Conservation (phyloP, 768 basidiomycete species). For the Kwoniella dendrophila region DNA sequence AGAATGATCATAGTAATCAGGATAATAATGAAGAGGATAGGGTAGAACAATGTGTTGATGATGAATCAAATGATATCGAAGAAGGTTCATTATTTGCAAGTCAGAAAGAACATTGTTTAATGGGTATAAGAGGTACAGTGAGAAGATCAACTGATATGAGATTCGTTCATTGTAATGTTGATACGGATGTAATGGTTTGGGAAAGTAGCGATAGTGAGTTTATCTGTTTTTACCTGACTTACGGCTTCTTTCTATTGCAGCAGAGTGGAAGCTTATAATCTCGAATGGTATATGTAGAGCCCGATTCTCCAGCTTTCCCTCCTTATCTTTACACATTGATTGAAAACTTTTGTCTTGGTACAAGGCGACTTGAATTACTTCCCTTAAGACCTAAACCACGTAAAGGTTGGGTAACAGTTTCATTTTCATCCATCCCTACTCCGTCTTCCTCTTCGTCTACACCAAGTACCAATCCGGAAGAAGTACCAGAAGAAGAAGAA, state of each 20-base stretch:
- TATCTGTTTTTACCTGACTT: background rate
- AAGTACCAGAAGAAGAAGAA: too few species aligned
- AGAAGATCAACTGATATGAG: conserved; percentile 89
- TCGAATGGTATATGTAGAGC: too few species aligned
- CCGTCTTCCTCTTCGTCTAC: conserved; percentile 61
- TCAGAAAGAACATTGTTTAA: conserved; percentile 92
- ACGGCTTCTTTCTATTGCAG: background rate
- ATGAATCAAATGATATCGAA: background rate
- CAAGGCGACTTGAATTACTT: conserved; percentile 86
- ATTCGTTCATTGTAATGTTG: conserved; percentile 98
- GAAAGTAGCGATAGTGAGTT: conserved; percentile 63
- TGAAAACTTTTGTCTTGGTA: conserved; percentile 95
- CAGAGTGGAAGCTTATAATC: too few species aligned
- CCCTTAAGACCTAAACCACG: conserved; percentile 70
- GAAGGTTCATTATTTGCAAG: conserved; percentile 67
- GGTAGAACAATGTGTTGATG: background rate
- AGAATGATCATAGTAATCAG: background rate
- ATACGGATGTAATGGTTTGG: conserved; percentile 57
- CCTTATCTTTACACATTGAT: conserved; percentile 95
- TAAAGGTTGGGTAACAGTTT: conserved; percentile 70
- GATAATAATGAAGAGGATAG: conserved; percentile 63
- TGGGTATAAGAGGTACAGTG: conserved; percentile 96
- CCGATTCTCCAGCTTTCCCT: conserved; percentile 61
- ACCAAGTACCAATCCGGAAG: too few species aligned
- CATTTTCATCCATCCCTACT: conserved; percentile 55